Evolutionary conservation across 768 basidiomycete species (phyloP), one percentile per base, ranked within the genome.

Genomic region (Auricularia heimuer): DNA sequence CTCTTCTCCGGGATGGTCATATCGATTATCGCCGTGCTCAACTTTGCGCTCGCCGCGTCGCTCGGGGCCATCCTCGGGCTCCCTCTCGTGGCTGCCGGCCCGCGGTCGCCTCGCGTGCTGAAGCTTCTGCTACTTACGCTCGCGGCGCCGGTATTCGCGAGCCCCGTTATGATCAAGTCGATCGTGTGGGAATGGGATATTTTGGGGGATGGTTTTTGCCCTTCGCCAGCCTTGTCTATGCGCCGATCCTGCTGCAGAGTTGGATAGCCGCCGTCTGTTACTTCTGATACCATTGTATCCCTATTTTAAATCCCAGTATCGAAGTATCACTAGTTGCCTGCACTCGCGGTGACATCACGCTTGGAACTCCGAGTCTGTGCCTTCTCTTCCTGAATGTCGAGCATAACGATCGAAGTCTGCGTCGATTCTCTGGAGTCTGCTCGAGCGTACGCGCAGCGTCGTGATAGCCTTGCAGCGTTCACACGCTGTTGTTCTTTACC

Each of bases 1-100:
- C 91, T 94, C 73, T 75, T 90, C 58, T 84, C 92, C 29, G 96
- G 96, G 3, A 89, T 90, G 1, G 82, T 94, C 62, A 89, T 97
- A 67, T 94, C 87, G 24, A 85, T 92, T 44, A 86, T 86, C 35
- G 88, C 92, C 16, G 87, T 97, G 66, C 85, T 97, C 73, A 97
- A 98, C 74, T 96, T 96, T 75, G 93, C 92, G 7, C 85, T 98
- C 21, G 91, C 95, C 0, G 85, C 88, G 24, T 72, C 81, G 24
- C 80, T 96, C 18, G 84, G 89, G 0, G 72, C 89, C 34, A 69
- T 83, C 8, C 79, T 93, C 18, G 85, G 86, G 7, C 51, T 88
- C 10, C 89, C 92, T 0, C 79, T 93, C 42, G 8, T 75, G 79
- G 12, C 75, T 78, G 6, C 69, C 79, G 67, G 34, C 74, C 76